Conservation (phyloP, 768 basidiomycete genomes). For the Pulveroboletus sp. region DNA sequence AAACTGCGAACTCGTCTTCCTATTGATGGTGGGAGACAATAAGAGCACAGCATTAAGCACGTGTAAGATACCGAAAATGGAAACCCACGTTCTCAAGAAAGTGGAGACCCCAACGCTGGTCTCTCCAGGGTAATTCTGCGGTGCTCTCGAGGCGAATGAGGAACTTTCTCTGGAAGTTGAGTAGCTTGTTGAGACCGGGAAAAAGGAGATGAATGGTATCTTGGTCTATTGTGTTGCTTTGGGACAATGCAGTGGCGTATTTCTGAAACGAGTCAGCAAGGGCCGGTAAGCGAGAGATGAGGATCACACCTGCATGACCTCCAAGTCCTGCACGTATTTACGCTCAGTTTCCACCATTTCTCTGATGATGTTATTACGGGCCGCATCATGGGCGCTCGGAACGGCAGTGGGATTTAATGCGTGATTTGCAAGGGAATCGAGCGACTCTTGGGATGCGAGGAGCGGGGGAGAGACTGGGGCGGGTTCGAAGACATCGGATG, state of each 20-base stretch:
- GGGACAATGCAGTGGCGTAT: constrained; percentile 81
- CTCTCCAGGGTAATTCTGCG: constrained; percentile 75
- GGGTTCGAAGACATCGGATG: constrained; percentile 63
- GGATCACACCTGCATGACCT: constrained; percentile 83
- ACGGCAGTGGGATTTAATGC: constrained; percentile 37
- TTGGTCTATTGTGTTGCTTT: constrained; percentile 82
- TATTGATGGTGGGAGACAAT: constrained; percentile 52
- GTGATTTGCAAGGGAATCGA: constrained; percentile 53
- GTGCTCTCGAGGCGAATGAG: constrained; percentile 86
- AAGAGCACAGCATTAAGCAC: constrained; percentile 40
- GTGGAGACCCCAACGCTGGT: constrained; percentile 83
- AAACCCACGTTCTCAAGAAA: constrained; percentile 77
- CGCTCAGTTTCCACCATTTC: constrained; percentile 95
- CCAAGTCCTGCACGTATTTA: constrained; percentile 94
- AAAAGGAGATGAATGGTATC: constrained; percentile 96
- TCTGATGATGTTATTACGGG: constrained; percentile 72
- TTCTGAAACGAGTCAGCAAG: constrained; percentile 48
- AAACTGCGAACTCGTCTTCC: constrained; percentile 94
- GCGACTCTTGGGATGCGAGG: constrained; percentile 53
- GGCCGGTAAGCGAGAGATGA: constrained; percentile 1
- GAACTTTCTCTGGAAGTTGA: constrained; percentile 95
- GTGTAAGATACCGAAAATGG: constrained; percentile 9
- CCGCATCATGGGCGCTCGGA: constrained; percentile 57
- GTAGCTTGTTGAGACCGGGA: constrained; percentile 87
- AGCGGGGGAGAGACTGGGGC: constrained; percentile 55